Base-by-base conservation (phyloP, 2,329 filamentous ascomycete species). In the Epichloe uncinata region DNA sequence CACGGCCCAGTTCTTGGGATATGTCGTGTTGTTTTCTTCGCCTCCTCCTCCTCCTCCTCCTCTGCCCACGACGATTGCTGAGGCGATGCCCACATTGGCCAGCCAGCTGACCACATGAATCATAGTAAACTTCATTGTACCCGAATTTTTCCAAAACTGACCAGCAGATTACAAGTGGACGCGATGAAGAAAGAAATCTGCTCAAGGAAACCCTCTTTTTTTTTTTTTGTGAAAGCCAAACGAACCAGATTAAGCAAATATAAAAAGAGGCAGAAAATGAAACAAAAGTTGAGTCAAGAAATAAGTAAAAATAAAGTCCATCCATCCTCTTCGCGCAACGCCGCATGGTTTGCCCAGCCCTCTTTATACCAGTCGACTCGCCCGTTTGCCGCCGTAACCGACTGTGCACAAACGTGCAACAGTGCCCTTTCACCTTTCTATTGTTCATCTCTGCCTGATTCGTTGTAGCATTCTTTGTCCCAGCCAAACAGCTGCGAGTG, bases 1-100 rank as follows among this genome's bases (percentile, higher is more conserved):
- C 8, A 52, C 47, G 22, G 50, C 50, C 42, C 43, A 52, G 33
- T 52, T 49, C 13, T 35, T 43, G 16, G 50, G 50, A 18, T 42
- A 49, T 12, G 37, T 42, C 30, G 41, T 30, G 41, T 33, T 48
- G 2, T 42, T 8, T n/a, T 12, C 38, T 22, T 20, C 18, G 11
- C 8, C 13, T n/a, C 34, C n/a, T 46, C 2, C 18, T 9, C 18
- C 30, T 11, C 13, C n/a, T 46, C 13, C 30, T 6, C 13, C 44
- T 34, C 47, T 26, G 33, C 20, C 38, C 2, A 36, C 5, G 18
- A 48, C 18, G 16, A 15, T 18, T 34, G 47, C 41, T 3, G 47
- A 43, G 20, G 33, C 34, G 15, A 44, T n/a, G 41, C 41, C 26
- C 20, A 22, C 13, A 6, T 4, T 18, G 9, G 15, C 30, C 37